These are phyloP conservation scores for Strobilomyces echinocephalus DNA, from an alignment of 768 basidiomycete genomes.

Conservation along the genomic window DNA sequence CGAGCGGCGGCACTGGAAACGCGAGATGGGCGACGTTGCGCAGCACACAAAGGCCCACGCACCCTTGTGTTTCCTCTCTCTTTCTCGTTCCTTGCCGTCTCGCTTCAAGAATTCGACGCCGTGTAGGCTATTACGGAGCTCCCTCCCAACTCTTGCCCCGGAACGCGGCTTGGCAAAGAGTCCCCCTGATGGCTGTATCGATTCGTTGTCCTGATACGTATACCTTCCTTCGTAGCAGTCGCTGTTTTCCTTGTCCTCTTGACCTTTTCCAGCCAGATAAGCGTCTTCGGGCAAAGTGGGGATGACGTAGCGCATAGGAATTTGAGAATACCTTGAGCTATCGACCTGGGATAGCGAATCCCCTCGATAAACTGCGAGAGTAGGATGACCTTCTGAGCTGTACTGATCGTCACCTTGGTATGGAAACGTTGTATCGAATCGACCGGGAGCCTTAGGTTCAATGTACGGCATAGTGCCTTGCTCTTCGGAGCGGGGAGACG, in stretches of 20 bases:
- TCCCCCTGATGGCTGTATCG: constrained; percentile 24
- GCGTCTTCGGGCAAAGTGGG: constrained; percentile 14
- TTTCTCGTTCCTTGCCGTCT: constrained; percentile 43
- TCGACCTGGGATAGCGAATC: constrained; percentile 16
- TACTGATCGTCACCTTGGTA: constrained; percentile 18
- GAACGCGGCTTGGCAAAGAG: constrained; percentile 29
- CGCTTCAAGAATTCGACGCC: constrained; percentile 27
- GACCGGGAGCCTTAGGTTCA: constrained; percentile 38
- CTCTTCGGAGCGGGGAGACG: constrained; percentile 39
- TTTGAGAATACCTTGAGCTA: constrained; percentile 15
- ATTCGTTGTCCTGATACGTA: constrained; percentile 15
- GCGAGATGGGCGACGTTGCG: background rate
- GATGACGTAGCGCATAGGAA: constrained; percentile 8
- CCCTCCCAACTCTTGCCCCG: constrained; percentile 37
- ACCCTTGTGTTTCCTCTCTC: constrained; percentile 53
- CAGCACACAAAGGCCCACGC: constrained; percentile 5
- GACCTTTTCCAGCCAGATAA: constrained; percentile 7
- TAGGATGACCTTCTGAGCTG: constrained; percentile 4
- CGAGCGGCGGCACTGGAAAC: constrained; percentile 50
- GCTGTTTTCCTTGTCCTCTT: constrained; percentile 39
- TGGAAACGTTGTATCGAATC: constrained; percentile 39
- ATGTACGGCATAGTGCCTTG: constrained; percentile 36
- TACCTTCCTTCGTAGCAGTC: constrained; percentile 14
- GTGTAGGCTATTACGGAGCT: constrained; percentile 48
- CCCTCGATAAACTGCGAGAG: constrained; percentile 23